These are phyloP conservation scores for Pelagophyceae sp. DNA, from an alignment of 352 stramenopile species.

Conservation along the genomic window DNA sequence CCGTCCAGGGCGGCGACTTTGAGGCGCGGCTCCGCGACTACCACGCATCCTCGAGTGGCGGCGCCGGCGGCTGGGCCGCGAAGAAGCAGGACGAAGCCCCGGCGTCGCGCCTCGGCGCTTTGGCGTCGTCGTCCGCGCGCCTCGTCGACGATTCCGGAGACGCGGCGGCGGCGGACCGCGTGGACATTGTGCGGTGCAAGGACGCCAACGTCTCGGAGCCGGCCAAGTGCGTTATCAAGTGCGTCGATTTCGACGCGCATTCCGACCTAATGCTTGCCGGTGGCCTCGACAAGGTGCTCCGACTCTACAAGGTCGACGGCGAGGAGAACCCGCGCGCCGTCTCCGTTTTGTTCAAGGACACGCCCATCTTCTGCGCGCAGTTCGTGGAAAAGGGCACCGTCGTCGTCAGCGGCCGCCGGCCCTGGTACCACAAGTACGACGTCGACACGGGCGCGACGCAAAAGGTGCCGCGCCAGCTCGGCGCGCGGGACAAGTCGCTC, in stretches of 20 bases:
- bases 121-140: background rate
- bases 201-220: slow-evolving; percentile 78
- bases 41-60: background rate
- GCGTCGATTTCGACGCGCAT: slow-evolving; percentile 74
- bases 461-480: slow-evolving; percentile 74
- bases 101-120: too few species aligned
- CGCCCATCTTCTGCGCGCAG: slow-evolving; percentile 70
- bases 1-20: slow-evolving; percentile 14
- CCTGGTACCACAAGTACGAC: slow-evolving; percentile 95
- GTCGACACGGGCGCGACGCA: slow-evolving; percentile 51
- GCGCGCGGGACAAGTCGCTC: slow-evolving; percentile 76
- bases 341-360: slow-evolving; percentile 67
- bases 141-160: background rate
- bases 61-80: background rate
- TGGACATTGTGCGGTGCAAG: slow-evolving; percentile 36
- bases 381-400: slow-evolving; percentile 61
- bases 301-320: slow-evolving; percentile 74
- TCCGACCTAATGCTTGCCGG: slow-evolving; percentile 71
- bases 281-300: slow-evolving; percentile 79
- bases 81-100: background rate
- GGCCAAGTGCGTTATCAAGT: slow-evolving; percentile 67
- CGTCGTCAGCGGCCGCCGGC: slow-evolving; percentile 76
- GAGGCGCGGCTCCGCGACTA: background rate
- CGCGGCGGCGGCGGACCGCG: background rate
- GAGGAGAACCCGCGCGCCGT: slow-evolving; percentile 44